Evolutionary conservation across 139 green algal genomes (phyloP).

Genomic region (Diplosphaera chodatii): DNA sequence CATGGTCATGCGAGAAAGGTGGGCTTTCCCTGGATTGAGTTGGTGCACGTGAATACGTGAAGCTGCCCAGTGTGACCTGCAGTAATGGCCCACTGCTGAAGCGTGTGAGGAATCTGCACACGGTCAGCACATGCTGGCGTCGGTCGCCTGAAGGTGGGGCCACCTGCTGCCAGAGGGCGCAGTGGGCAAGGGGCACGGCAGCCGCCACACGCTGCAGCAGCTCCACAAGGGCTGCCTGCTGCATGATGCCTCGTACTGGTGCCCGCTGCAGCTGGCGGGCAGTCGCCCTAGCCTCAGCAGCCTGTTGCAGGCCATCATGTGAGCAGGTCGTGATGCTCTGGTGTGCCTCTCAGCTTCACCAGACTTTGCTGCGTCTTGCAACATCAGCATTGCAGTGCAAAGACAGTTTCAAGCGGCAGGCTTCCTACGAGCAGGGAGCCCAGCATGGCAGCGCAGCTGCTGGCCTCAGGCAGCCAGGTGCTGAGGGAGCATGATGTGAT

Average conservation of each 20-base stretch:
- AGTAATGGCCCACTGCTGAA: too few relatives aligned
- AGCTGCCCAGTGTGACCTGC: too few relatives aligned
- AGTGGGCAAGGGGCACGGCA: constrained; percentile 44
- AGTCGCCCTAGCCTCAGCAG: constrained; percentile 15
- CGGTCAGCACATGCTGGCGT: too few relatives aligned
- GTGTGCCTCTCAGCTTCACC: too few relatives aligned
- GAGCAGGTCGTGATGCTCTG: too few relatives aligned
- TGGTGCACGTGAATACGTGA: too few relatives aligned
- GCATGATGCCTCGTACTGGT: constrained; percentile 66
- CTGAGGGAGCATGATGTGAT: constrained; percentile 20
- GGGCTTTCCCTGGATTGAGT: too few relatives aligned
- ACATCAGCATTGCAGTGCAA: too few relatives aligned
- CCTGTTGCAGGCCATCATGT: constrained; percentile 32
- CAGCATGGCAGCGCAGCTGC: background rate
- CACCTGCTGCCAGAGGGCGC: constrained; percentile 44
- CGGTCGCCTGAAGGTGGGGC: constrained; percentile 50
- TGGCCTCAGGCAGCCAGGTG: background rate
- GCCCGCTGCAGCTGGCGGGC: constrained; percentile 48
- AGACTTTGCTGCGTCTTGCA: too few relatives aligned
- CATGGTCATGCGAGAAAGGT: constrained; percentile 43
- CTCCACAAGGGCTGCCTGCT: constrained; percentile 25
- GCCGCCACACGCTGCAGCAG: constrained; percentile 38
- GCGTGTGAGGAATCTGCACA: too few relatives aligned
- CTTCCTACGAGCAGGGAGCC: background rate
- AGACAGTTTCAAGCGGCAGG: too few relatives aligned